A percentile compares a stretch with the other conserved stretches of the same genome.
These are phyloP conservation scores for Scortechinia acanthostroma DNA, from an alignment of 2,329 filamentous ascomycete species.

Conservation along the genomic window DNA sequence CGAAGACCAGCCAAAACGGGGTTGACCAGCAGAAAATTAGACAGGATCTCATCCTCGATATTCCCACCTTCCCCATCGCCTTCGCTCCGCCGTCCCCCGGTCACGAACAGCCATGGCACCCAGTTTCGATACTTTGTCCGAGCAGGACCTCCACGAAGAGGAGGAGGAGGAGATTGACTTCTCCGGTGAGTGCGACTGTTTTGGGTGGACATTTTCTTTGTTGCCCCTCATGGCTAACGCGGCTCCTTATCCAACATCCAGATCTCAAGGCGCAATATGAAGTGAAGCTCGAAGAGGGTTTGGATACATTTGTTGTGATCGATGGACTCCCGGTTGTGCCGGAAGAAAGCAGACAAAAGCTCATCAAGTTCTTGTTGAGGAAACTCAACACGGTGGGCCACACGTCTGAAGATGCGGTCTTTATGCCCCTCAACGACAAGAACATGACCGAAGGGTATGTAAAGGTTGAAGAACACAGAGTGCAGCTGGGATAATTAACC, in stretches of 20 bases:
- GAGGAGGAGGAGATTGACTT: conserved; percentile 1
- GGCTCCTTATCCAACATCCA: conserved; percentile 81
- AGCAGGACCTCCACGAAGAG: conserved; percentile 2
- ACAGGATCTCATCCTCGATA: neutral
- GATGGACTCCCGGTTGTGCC: conserved; percentile 86
- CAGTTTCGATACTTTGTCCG: conserved; percentile 2
- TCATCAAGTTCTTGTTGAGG: conserved; percentile 91
- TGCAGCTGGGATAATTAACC: neutral
- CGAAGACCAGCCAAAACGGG: no score
- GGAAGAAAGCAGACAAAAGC: conserved; percentile 85
- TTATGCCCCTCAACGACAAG: conserved; percentile 87
- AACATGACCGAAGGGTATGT: conserved; percentile 79
- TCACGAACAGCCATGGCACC: neutral
- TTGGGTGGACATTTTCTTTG: neutral
- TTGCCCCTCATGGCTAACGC: neutral
- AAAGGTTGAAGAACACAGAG: conserved; percentile 3
- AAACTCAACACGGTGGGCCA: conserved; percentile 82
- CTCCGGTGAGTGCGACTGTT: neutral
- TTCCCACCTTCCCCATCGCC: neutral
- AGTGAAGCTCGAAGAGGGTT: conserved; percentile 88
- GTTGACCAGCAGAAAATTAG: neutral
- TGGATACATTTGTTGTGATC: conserved; percentile 92
- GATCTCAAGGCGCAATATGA: conserved; percentile 92
- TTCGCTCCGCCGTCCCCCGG: neutral
- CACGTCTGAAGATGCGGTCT: conserved; percentile 78